phyloP scores from a whole-genome alignment of 179 eudicot species.

The Vitellaria paradoxa region DNA sequence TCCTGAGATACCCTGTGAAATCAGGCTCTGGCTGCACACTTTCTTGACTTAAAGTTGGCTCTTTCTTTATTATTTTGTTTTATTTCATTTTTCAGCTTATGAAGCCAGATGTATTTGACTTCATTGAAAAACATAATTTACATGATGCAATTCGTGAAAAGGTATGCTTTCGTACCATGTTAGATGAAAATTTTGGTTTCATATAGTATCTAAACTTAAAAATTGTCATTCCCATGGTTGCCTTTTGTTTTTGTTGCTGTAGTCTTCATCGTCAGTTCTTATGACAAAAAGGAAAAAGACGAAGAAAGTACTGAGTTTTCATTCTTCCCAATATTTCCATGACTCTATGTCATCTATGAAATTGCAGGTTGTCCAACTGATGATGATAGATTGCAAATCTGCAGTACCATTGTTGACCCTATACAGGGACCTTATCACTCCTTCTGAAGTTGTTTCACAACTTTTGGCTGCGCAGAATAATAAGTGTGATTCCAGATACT shows the following conservation, averaged over 20 bases:
- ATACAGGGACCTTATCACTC: slow-evolving; percentile 68
- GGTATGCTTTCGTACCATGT: slow-evolving; percentile 37
- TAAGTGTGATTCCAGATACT: slow-evolving; percentile 64
- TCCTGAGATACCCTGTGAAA: background rate
- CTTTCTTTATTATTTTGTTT: slow-evolving; percentile 8
- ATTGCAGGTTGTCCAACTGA: slow-evolving; percentile 80
- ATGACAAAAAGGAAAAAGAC: background rate
- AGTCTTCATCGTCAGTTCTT: background rate
- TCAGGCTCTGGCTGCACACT: background rate
- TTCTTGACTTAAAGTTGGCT: background rate
- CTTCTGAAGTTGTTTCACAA: slow-evolving; percentile 85
- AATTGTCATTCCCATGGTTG: background rate
- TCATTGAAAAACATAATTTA: slow-evolving; percentile 85
- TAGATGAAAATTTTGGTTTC: background rate
- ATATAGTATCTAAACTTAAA: background rate
- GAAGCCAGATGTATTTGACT: slow-evolving; percentile 90
- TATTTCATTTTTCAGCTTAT: slow-evolving; percentile 55
- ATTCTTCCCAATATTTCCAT: background rate
- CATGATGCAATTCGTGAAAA: slow-evolving; percentile 85
- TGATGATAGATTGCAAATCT: slow-evolving; percentile 83
- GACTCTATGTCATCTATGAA: slow-evolving; percentile 8
- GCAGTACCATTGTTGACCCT: slow-evolving; percentile 72
- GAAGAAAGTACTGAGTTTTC: background rate
- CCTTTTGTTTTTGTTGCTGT: background rate
- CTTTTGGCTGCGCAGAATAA: slow-evolving; percentile 54